Percentiles rank a stretch among this genome's conserved stretches.
These are phyloP conservation scores for Entonaema liquescens DNA, from an alignment of 495 filamentous ascomycete species.

Conservation along the genomic window DNA sequence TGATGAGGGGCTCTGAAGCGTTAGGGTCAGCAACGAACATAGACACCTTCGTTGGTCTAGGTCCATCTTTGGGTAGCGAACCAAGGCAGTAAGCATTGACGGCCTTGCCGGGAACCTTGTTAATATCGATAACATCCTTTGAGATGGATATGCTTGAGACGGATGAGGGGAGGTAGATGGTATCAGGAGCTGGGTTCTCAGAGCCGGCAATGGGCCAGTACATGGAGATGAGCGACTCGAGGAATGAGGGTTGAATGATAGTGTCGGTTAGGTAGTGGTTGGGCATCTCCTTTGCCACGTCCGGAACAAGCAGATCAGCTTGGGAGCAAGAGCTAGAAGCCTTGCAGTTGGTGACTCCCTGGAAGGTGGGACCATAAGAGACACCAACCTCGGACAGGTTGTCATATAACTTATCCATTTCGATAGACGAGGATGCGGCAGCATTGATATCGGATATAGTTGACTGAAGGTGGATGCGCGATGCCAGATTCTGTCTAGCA, in stretches of 20 bases:
- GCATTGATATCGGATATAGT: slow-evolving; percentile 41
- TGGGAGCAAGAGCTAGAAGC: slow-evolving; percentile 49
- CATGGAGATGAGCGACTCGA: slow-evolving; percentile 61
- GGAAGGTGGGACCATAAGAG: slow-evolving; percentile 55
- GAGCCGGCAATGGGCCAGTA: slow-evolving; percentile 54
- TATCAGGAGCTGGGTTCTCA: slow-evolving; percentile 45
- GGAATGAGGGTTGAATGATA: slow-evolving; percentile 61
- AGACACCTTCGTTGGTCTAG: slow-evolving; percentile 49
- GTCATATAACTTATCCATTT: slow-evolving; percentile 49
- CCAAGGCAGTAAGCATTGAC: slow-evolving; percentile 51
- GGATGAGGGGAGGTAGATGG: slow-evolving; percentile 55
- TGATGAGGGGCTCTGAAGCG: slow-evolving; percentile 48
- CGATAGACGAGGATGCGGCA: slow-evolving; percentile 36
- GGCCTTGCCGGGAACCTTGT: slow-evolving; percentile 40
- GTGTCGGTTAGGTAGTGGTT: slow-evolving; percentile 53
- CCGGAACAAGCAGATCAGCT: slow-evolving; percentile 56
- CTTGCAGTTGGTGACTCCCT: slow-evolving; percentile 54
- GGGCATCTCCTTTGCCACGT: slow-evolving; percentile 63
- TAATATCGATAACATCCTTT: slow-evolving; percentile 36
- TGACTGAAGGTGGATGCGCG: slow-evolving; percentile 42
- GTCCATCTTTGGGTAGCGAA: slow-evolving; percentile 37
- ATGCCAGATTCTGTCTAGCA: slow-evolving; percentile 39
- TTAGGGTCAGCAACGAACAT: slow-evolving; percentile 44
- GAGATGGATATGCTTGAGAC: slow-evolving; percentile 51
- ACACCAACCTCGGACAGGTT: slow-evolving; percentile 52